Base-by-base conservation (phyloP, 495 filamentous ascomycete species). In the Podospora bellae-mahoneyi region DNA sequence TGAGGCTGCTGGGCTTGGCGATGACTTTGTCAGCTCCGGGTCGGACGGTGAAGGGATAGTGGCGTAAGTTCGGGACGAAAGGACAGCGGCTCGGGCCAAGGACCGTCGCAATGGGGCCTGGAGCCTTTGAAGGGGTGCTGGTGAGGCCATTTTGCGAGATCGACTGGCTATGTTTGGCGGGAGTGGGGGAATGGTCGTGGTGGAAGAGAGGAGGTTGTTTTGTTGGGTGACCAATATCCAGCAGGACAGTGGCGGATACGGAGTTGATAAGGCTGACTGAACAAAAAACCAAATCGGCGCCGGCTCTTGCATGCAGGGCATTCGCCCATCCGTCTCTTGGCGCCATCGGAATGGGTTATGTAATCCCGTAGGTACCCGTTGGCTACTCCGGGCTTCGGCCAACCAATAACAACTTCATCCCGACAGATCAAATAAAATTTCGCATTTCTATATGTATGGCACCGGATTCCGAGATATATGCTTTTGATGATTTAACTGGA, bases 101-200 rank as follows among this genome's bases (percentile, higher is more conserved):
- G 71, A 73, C 53, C 71, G 71, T 61, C 77, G 77, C 18, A 78
- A 64, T 58, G 77, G 75, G 54, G 66, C 75, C 57, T 77, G 75
- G 23, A 78, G 67, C 54, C 74, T 69, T 56, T 76, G 77, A 10
- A 78, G 67, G 16, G 75, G 74, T 30, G 66, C 69, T 2, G 75
- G 34, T 6, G 77, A 76, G 10, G 72, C 72, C 77, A 77, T 78
- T 62, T 39, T 71, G 61, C 30, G 54, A 56, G 20, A 27, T 67
- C 16, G 23, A 4, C n/a, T 39, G 59, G 57, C 39, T 60, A 30
- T n/a, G 13, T 6, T 13, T 4, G 64, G 63, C 13, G 39, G 6
- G 4, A 34, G 6, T n/a, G 63, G 18, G 39, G 6, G 4, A 34
- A 13, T n/a, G 65, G 53, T 23, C 59, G 55, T 32, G 4, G 56